phyloP scores from a whole-genome alignment of 2,329 filamentous ascomycete genomes.

The Leptoxyphium fumago region DNA sequence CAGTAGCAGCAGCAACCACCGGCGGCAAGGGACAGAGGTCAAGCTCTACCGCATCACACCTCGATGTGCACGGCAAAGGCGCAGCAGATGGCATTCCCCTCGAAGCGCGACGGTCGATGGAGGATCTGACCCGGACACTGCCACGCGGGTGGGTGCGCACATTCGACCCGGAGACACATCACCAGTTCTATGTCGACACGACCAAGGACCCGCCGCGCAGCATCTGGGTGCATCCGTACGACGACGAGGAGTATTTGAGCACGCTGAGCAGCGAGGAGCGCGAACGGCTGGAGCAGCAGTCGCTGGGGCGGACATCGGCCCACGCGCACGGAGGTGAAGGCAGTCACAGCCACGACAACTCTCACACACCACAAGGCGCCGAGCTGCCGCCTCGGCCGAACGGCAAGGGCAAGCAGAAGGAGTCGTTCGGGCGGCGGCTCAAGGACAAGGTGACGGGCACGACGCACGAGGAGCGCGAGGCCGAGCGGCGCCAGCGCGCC shows the following conservation, averaged over 20 bases:
- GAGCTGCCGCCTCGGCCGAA: constrained; percentile 5
- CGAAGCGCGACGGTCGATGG: constrained; percentile 41
- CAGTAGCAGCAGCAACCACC: neutral
- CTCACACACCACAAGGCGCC: constrained; percentile 11
- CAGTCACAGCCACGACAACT: constrained; percentile 32
- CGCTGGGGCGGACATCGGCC: constrained; percentile 17
- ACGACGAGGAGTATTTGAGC: constrained; percentile 39
- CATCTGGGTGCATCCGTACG: constrained; percentile 48
- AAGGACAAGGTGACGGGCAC: constrained; percentile 45
- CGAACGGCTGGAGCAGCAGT: constrained; percentile 28
- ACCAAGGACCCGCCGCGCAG: constrained; percentile 37
- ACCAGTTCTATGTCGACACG: constrained; percentile 52
- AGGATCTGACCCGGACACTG: constrained; percentile 42
- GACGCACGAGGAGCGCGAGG: constrained; percentile 40
- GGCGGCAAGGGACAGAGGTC: constrained; percentile 3
- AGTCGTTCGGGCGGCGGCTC: constrained; percentile 37
- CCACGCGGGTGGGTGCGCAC: constrained; percentile 43
- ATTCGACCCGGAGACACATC: constrained; percentile 38
- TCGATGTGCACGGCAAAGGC: constrained; percentile 11
- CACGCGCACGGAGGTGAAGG: constrained; percentile 29
- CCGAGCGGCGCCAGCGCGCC: constrained; percentile 30
- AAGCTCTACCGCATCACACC: constrained; percentile 6
- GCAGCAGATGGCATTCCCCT: constrained; percentile 39
- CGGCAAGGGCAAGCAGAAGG: constrained; percentile 18
- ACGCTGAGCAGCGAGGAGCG: constrained; percentile 36